phyloP scores from a whole-genome alignment of 164 flowering plant genomes.

The Sedum album region DNA sequence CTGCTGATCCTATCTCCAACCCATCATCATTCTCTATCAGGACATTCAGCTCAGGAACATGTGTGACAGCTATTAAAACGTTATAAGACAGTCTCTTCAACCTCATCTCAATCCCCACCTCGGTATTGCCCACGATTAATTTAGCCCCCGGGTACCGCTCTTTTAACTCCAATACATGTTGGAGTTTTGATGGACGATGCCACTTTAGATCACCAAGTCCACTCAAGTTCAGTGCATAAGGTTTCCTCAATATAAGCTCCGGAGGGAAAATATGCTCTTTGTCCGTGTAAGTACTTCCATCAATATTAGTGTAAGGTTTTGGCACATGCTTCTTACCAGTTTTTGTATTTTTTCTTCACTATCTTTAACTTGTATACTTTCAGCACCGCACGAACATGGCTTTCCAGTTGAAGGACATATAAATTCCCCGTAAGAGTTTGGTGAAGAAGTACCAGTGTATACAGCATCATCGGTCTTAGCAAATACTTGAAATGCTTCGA shows the following conservation, averaged over 20 bases:
- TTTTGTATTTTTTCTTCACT: no score
- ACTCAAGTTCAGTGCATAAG: slow-evolving; percentile 38
- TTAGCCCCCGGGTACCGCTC: slow-evolving; percentile 69
- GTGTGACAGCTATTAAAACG: slow-evolving; percentile 53
- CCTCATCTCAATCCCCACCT: slow-evolving; percentile 92
- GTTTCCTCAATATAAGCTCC: slow-evolving; percentile 66
- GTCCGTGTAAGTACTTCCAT: slow-evolving; percentile 60
- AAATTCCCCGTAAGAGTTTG: slow-evolving; percentile 25
- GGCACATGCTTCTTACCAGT: slow-evolving; percentile 21
- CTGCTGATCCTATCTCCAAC: slow-evolving; percentile 83
- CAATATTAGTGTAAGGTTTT: slow-evolving; percentile 56
- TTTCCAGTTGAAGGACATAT: slow-evolving; percentile 90
- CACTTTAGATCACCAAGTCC: slow-evolving; percentile 82
- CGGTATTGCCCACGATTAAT: slow-evolving; percentile 81
- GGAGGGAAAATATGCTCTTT: slow-evolving; percentile 97
- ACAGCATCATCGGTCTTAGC: slow-evolving; percentile 74
- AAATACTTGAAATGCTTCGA: slow-evolving; percentile 94
- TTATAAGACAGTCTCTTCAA: slow-evolving; percentile 65
- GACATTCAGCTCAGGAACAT: slow-evolving; percentile 70
- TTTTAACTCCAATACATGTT: slow-evolving; percentile 63
- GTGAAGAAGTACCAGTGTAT: slow-evolving; percentile 39
- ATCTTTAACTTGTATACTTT: slow-evolving; percentile 16
- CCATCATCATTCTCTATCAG: slow-evolving; percentile 63
- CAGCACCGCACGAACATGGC: slow-evolving; percentile 76
- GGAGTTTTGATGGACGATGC: slow-evolving; percentile 63